Percentiles rank a stretch among this genome's conserved stretches.
Evolutionary conservation across 2,329 filamentous ascomycete species (phyloP).

Genomic region (Trichophyton schoenleinii): DNA sequence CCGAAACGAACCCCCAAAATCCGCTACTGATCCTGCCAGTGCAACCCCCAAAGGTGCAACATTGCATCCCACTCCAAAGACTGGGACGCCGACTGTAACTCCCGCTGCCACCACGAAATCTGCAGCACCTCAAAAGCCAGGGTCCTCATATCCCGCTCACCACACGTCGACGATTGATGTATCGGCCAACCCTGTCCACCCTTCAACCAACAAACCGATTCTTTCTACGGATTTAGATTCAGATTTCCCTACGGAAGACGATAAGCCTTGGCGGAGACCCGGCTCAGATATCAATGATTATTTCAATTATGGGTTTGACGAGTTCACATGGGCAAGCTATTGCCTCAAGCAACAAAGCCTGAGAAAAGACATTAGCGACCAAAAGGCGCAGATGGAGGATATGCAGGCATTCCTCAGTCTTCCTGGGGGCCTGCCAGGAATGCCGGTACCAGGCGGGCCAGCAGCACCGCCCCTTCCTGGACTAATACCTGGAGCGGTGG

Average conservation of each 20-base stretch:
- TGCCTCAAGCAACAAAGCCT: conserved; percentile 75
- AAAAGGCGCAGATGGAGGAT: conserved; percentile 57
- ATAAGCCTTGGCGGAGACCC: conserved; percentile 90
- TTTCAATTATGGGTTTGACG: conserved; percentile 98
- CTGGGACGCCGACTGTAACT: conserved; percentile 23
- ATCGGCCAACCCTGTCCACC: conserved; percentile 67
- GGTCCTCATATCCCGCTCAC: conserved; percentile 53
- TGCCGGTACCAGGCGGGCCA: conserved; percentile 31
- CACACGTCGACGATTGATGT: conserved; percentile 74
- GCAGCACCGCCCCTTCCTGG: conserved; percentile 18
- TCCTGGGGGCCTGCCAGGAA: conserved; percentile 34
- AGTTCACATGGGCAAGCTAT: conserved; percentile 95
- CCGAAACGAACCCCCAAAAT: conserved; percentile 21
- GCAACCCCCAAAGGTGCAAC: conserved; percentile 24
- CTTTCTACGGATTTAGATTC: conserved; percentile 66
- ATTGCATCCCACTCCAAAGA: conserved; percentile 17
- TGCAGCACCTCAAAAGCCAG: conserved; percentile 37
- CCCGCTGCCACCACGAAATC: conserved; percentile 25
- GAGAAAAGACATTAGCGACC: conserved; percentile 62
- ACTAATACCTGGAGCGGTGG: conserved; percentile 16
- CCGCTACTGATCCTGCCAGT: neutral
- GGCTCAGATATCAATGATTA: conserved; percentile 93
- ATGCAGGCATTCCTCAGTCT: conserved; percentile 49
- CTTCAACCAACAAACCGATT: conserved; percentile 62
- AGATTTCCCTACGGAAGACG: conserved; percentile 56